Base-by-base conservation (phyloP, 2,329 filamentous ascomycete genomes). In the Nothopassalora personata region DNA sequence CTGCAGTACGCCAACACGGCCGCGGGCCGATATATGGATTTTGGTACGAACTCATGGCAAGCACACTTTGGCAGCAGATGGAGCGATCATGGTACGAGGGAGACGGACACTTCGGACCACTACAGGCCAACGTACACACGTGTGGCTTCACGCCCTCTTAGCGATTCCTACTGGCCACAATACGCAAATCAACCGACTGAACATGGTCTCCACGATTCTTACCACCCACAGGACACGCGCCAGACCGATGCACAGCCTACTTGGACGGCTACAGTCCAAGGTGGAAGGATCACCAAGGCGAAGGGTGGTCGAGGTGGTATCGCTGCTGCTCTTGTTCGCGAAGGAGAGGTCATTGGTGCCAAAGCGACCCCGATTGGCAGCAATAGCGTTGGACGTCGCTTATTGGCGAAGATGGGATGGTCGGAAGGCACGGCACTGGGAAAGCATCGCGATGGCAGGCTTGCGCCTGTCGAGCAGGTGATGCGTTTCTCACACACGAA, bases 361-460 rank as follows among this genome's bases (percentile, higher is more conserved):
- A 84, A 86, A 51, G 92, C 93, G 1, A 89, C 91, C 10, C 92
- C 96, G 72, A 81, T 99, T 33, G 89, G 90, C 1, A 79, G 80
- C 4, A 89, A 88, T 55, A 97, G 96, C 72, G 90, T 85, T 65
- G 94, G 94, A 10, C 84, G 91, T 53, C 85, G 86, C 3, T 89
- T 99, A 85, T 76, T 99, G 64, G 91, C 96, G 76, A 97, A 94
- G 76, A 97, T 97, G 94, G 94, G 94, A 3, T 99, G 94, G 92
- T 89, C 84, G 61, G 87, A 82, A 54, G 94, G 94, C 5, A 96
- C 87, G 70, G 89, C 89, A 1, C 81, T 99, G 0, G 94, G 94
- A 54, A 85, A 89, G 10, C 71, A 79, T 1, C 86, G 95, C 63
- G 96, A 95, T 73, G 94, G 94, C 33, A 94, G 96, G 54, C 75